A percentile compares a stretch with the other conserved stretches of the same genome.
These are phyloP conservation scores for Eucalyptus victrix DNA, from an alignment of 345 rosid species.

Conservation along the genomic window DNA sequence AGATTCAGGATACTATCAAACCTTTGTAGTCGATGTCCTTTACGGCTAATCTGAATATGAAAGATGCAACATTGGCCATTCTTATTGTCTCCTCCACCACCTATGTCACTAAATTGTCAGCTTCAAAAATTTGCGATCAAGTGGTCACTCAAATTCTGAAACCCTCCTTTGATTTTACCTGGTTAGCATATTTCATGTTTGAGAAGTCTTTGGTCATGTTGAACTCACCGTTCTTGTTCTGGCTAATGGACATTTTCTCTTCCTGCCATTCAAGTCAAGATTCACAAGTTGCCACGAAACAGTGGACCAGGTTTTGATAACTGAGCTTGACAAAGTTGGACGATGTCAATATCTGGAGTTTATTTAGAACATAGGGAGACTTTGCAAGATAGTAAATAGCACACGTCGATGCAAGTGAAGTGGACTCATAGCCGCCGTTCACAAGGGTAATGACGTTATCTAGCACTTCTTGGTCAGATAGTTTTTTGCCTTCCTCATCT, in stretches of 20 bases:
- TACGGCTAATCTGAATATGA: background rate
- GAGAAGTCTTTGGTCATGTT: constrained; percentile 17
- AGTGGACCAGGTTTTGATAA: background rate
- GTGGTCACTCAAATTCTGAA: background rate
- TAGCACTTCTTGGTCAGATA: no score
- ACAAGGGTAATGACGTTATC: no score
- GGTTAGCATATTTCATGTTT: constrained; percentile 16
- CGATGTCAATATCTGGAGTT: no score
- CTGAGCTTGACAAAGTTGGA: no score
- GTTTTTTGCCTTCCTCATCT: no score
- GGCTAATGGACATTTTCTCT: constrained; percentile 1
- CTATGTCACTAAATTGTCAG: no score
- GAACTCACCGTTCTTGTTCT: constrained; percentile 11
- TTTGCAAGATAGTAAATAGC: no score
- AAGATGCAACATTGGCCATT: constrained; percentile 10
- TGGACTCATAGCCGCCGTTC: no score
- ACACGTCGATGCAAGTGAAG: no score
- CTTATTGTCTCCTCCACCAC: constrained; percentile 26
- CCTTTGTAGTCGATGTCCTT: constrained; percentile 20
- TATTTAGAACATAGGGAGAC: no score
- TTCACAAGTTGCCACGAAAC: background rate
- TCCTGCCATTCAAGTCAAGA: background rate
- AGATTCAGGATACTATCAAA: background rate
- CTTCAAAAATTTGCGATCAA: background rate
- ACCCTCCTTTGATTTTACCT: background rate